Base-by-base conservation (phyloP, 2,329 filamentous ascomycete species). In the Coniella vitis region DNA sequence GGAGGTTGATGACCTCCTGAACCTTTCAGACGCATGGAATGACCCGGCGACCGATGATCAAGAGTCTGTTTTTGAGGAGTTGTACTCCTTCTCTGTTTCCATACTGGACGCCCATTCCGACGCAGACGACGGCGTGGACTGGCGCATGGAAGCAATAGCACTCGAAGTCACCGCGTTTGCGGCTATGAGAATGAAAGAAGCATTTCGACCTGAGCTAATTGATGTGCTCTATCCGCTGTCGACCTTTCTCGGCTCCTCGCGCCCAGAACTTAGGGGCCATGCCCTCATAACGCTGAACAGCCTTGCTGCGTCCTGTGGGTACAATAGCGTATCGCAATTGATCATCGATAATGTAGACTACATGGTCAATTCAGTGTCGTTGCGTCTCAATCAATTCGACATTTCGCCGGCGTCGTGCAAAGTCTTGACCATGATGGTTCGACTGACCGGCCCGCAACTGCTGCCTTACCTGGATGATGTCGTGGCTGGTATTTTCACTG, bases 271-370 rank as follows among this genome's bases (percentile, higher is more conserved):
- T 14, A 85, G 90, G 56, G 77, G 80, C 29, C 90, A 97, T 63
- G 88, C 91, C 4, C 85, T 96, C 54, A 79, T 82, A 4, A 86
- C 87, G 32, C 73, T 98, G 13, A 93, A 96, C 60, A 79, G 82
- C 16, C 72, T 96, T n/a, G 84, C 91, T 1, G 61, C 67, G 2
- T 76, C 84, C 0, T 96, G 89, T 58, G 81, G 78, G 2, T 98
- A 97, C 59, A 54, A 62, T 0, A 83, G 76, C 57, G 85, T 91
- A 4, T 84, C 85, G 21, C 81, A 87, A 14, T 71, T 98, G 55
- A 84, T 98, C 35, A 79, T 97, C 22, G 82, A 86, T 45, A 98
- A 98, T 53, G 90, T 89, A 14, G 93, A 98, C 65, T 98, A 98
- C 63, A 86, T 98, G 67, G 84, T 97, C 53, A 97, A 97, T 61